Conservation (phyloP, 2,329 filamentous ascomycete species). For the Sporothrix schenckii region DNA sequence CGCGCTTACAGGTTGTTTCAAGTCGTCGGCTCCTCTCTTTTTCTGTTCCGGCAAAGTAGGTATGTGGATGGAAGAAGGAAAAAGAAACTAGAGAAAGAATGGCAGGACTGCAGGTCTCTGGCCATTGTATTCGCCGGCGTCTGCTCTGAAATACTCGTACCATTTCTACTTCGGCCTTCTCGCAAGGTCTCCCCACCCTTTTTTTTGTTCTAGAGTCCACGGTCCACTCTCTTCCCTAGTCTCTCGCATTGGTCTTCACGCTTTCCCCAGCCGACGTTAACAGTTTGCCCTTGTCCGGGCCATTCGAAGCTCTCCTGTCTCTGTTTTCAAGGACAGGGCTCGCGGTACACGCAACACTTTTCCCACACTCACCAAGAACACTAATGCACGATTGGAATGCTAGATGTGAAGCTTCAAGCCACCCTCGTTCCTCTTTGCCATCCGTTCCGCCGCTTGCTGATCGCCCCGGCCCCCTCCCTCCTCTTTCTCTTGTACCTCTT, state of each 20-base stretch:
- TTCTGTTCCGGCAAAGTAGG: not conserved
- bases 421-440: conserved; percentile 4
- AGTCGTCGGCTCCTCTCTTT: not conserved
- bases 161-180: conserved; percentile 6
- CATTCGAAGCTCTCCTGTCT: too few species aligned
- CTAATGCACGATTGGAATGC: conserved; percentile 22
- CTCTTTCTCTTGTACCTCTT: not conserved
- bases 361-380: not conserved
- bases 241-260: not conserved
- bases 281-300: too few species aligned
- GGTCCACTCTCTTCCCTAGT: not conserved
- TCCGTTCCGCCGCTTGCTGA: conserved; percentile 27
- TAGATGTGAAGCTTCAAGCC: not conserved
- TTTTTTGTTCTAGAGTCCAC: conserved; percentile 4
- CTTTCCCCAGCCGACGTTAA: too few species aligned
- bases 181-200: conserved; percentile 4
- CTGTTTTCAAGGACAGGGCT: too few species aligned
- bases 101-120: not conserved
- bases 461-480: conserved; percentile 6
- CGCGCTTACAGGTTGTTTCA: conserved; percentile 36
- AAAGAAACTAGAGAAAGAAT: not conserved
- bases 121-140: not conserved
- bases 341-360: too few species aligned
- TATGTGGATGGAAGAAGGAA: not conserved
- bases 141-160: not conserved